Base-by-base conservation (phyloP, 1,284 basidiomycete genomes). In the Cutaneotrichosporon sp. region DNA sequence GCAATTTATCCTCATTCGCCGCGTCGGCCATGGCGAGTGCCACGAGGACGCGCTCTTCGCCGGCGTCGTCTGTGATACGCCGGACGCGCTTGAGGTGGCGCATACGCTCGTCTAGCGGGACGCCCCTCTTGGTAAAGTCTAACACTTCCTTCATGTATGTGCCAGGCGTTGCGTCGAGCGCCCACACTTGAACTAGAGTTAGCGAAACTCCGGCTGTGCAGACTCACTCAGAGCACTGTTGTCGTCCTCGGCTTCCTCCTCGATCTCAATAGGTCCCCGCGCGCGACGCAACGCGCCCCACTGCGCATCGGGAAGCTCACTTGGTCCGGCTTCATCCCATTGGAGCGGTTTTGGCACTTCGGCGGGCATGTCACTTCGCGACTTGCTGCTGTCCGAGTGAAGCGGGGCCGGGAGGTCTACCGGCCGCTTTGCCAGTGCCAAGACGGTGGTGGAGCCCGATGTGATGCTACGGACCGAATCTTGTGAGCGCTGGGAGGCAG, bases 1-100 rank as follows among this genome's bases (percentile, higher is more conserved):
- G 42, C 31, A 81, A 75, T 30, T 71, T 38, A 0, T 65, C 64
- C 5, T 52, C 42, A 1, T 65, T 50, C 22, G 76, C 65, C 30
- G 67, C 58, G 34, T 68, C 59, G 10, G 62, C 65, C 14, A 76
- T 73, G 51, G 72, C 77, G 10, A 81, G 65, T 2, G 70, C 68
- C 11, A 76, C 66, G 32, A 63, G 61, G 16, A 62, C 57, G 46
- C 62, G 65, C 53, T 72, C 72, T 18, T 63, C 66, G 1, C 53
- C 11, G 10, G 50, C 59, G 56, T 62, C 61, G 16, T 52, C 40
- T 1, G 46, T 21, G 36, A 46, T n/a, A n/a, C 63, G 61, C 31
- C 64, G 56, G 26, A 93, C 86, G 56, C 91, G 88, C 78, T 92
- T 94, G 58, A 93, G 86, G 74, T 95, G 91, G 0, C 86, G 83